Base-by-base conservation (phyloP, 2,329 filamentous ascomycete species). In the Aspergillus viridinutans region DNA sequence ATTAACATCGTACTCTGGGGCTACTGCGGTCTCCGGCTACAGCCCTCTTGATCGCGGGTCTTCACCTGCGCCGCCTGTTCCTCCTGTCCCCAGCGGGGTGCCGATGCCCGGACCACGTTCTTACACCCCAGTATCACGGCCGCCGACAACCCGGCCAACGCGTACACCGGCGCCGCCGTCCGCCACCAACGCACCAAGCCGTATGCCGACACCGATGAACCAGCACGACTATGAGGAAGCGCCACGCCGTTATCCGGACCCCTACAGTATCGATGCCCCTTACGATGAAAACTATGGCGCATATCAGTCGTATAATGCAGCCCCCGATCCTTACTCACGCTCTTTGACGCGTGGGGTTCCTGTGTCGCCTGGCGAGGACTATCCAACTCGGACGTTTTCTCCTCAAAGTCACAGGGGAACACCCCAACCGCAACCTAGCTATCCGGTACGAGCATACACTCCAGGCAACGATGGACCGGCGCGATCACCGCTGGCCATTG, bases 1-100 rank as follows among this genome's bases (percentile, higher is more conserved):
- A 76, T 45, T 74, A 82, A 59, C 81, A 80, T 63, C 81, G 80
- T 72, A 73, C 71, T 75, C 53, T 7, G 67, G 66, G 5, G 67
- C 67, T 50, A 63, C 68, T 6, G 69, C 67, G 3, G 58, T 61
- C 3, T 71, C 71, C 55, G 70, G 66, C 49, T 75, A 73, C 50
- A 74, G 70, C 50, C 67, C 71, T 43, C 64, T 75, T 9, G 73
- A 73, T 52, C 65, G 65, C 26, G 64, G 66, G 52, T 58, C 57
- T 14, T 66, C 64, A 40, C 60, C 70, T 2, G 61, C 67, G 14
- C 70, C 71, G 4, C 69, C 70, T 4, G 66, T 73, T 4, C 71
- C 72, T 3, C 65, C 70, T 28, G 55, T 73, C 20, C 70, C 71
- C 1, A 49, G 50, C 7, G 62, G 55, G 26, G 45, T 69, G 9